Evolutionary conservation across 352 stramenopile genomes (phyloP), one percentile per base, ranked within the genome.

Genomic region (Phytophthora cactorum): DNA sequence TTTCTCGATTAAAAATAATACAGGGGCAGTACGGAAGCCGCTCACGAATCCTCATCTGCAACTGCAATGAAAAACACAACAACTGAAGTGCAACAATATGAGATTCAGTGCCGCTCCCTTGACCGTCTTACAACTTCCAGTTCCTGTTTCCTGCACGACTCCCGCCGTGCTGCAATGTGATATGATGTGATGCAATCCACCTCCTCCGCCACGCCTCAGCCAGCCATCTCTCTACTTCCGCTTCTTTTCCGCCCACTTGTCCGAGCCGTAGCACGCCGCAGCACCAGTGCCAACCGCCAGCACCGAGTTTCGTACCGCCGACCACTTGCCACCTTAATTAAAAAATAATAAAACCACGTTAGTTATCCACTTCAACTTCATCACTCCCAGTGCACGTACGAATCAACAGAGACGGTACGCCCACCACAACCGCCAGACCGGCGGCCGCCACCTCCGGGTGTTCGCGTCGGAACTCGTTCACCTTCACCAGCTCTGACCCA

Each of bases 381-480:
- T n/a, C 31, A 51, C 15, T 36, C 32, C n/a, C 15, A 31, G 36
- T 34, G 50, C 14, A 90, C 85, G 77, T 80, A 93, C 86, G 68
- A 15, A 92, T 47, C 17, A 91, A 72, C 28, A 93, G 73, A 39
- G 84, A 91, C 15, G 86, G 86, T 28, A 84, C 62, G 29, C 81
- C 86, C 29, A 92, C 86, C 49, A 87, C 59, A 3, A 83, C 70
- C 5, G 79, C 72, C 31, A 94, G 67, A 32, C 82, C 84, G 1
- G 74, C 78, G 5, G 87, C 72, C 39, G 84, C 82, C 6, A 84
- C 71, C 59, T 90, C 84, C 8, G 84, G 84, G 72, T 94, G 81
- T 27, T 87, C 79, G 45, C 81, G 81, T 63, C 82, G 86, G 74
- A 94, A 92, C 57, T 81, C 79, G 61, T 94, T 91, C 41, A 73